phyloP scores from a whole-genome alignment of 2,329 filamentous ascomycete species.

The Aspergillus arachidicola region DNA sequence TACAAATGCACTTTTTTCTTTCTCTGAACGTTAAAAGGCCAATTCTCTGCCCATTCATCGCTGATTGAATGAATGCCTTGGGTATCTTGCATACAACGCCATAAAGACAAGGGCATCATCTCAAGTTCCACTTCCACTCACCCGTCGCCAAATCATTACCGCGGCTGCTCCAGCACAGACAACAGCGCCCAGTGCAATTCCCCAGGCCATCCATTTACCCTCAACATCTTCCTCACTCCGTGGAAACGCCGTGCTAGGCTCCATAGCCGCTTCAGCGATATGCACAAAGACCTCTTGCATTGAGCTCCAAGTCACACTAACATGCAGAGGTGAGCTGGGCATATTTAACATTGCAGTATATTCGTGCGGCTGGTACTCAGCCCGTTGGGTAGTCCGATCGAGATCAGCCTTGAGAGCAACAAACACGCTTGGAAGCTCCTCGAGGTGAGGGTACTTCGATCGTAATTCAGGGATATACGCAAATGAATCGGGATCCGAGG shows the following conservation, averaged over 20 bases:
- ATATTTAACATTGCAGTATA: conserved; percentile 86
- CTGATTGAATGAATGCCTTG: not conserved
- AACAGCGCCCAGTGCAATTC: conserved; percentile 77
- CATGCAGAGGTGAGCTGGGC: conserved; percentile 82
- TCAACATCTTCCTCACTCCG: conserved; percentile 80
- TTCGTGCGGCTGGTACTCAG: conserved; percentile 86
- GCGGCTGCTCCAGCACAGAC: conserved; percentile 61
- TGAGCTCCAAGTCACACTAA: conserved; percentile 90
- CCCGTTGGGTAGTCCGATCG: conserved; percentile 94
- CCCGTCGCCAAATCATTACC: conserved; percentile 62
- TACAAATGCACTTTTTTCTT: not conserved
- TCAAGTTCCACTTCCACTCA: conserved; percentile 39
- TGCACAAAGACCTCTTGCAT: conserved; percentile 93
- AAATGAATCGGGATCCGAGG: conserved; percentile 94
- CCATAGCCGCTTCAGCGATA: conserved; percentile 87
- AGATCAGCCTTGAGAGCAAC: conserved; percentile 92
- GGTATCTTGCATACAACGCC: conserved; percentile 6
- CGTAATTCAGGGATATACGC: conserved; percentile 84
- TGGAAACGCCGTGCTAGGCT: conserved; percentile 84
- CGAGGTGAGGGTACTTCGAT: conserved; percentile 76
- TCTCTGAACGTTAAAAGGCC: not conserved
- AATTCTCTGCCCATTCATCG: not conserved
- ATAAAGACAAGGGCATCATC: not conserved
- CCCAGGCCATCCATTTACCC: conserved; percentile 80
- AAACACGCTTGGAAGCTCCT: conserved; percentile 88